phyloP scores from a whole-genome alignment of 108 stramenopile genomes.

The Skeletonema marinoi region DNA sequence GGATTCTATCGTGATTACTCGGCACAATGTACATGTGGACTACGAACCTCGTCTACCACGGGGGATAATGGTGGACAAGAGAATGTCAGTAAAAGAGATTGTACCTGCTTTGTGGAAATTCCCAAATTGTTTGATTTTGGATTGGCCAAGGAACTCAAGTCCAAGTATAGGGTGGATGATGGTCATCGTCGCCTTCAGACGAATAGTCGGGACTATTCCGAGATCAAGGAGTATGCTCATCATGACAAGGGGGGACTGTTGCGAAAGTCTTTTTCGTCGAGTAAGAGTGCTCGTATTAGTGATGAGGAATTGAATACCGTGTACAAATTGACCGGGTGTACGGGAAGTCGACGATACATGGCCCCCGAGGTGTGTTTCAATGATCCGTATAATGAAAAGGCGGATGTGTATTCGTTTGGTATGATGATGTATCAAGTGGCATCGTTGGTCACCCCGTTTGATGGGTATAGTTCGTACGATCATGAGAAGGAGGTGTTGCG shows the following conservation, averaged over 20 bases:
- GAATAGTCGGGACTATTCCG: not conserved
- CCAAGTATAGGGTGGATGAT: slow-evolving; percentile 40
- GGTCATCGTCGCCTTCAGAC: not conserved
- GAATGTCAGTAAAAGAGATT: not conserved
- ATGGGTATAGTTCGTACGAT: slow-evolving; percentile 1
- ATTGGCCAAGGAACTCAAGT: slow-evolving; percentile 48
- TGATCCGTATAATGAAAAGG: slow-evolving; percentile 46
- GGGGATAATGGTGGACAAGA: not conserved
- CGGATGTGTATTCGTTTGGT: slow-evolving; percentile 62
- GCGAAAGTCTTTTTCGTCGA: not conserved
- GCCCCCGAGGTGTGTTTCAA: slow-evolving; percentile 57
- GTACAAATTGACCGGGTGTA: slow-evolving; percentile 52
- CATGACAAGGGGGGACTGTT: not conserved
- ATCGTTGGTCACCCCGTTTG: slow-evolving; percentile 27
- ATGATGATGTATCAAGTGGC: slow-evolving; percentile 52
- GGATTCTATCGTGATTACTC: slow-evolving; percentile 49
- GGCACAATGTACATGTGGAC: slow-evolving; percentile 7
- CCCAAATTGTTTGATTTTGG: slow-evolving; percentile 50
- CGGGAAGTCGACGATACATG: slow-evolving; percentile 55
- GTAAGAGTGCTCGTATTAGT: not conserved
- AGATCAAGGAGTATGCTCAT: not conserved
- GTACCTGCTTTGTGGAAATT: not conserved
- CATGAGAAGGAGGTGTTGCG: slow-evolving; percentile 8
- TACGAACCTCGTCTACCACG: not conserved
- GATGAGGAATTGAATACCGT: slow-evolving; percentile 8